Conservation (phyloP, 805 yeast species). For the Saccharomycopsis malanga region DNA sequence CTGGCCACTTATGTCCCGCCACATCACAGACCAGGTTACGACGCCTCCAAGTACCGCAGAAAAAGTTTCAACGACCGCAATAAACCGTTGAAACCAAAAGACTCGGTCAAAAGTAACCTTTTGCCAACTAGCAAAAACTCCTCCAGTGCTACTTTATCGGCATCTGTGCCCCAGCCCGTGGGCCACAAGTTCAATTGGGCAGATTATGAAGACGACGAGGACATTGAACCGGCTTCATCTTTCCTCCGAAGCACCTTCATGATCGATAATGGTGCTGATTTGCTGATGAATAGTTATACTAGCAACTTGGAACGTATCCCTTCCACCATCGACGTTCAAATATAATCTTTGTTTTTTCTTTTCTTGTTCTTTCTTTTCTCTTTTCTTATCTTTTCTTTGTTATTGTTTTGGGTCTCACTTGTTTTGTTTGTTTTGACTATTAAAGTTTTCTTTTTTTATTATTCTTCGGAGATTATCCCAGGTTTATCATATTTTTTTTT, state of each 20-base stretch:
- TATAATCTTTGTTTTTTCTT: no score
- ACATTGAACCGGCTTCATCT: background rate
- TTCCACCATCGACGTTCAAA: constrained; percentile 10
- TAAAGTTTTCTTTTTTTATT: no score
- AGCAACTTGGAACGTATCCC: constrained; percentile 3
- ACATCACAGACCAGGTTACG: constrained; percentile 22
- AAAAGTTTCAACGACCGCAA: constrained; percentile 1
- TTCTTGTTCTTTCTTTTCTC: no score
- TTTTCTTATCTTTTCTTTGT: no score
- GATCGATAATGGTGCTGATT: background rate
- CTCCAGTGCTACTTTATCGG: background rate
- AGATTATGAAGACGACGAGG: constrained; percentile 10
- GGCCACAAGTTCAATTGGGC: constrained; percentile 11
- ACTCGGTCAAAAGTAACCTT: background rate
- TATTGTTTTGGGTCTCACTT: no score
- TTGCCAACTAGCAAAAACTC: background rate
- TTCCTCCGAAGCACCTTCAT: background rate
- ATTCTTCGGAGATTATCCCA: no score
- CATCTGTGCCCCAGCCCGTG: constrained; percentile 5
- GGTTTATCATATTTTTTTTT: no score
- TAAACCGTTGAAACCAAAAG: background rate
- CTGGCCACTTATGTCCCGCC: constrained; percentile 18
- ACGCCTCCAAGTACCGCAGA: constrained; percentile 12
- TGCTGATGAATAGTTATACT: background rate
- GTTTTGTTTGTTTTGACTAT: no score